Evolutionary conservation across 257 asterid species (phyloP).

Genomic region (Datura wrightii): DNA sequence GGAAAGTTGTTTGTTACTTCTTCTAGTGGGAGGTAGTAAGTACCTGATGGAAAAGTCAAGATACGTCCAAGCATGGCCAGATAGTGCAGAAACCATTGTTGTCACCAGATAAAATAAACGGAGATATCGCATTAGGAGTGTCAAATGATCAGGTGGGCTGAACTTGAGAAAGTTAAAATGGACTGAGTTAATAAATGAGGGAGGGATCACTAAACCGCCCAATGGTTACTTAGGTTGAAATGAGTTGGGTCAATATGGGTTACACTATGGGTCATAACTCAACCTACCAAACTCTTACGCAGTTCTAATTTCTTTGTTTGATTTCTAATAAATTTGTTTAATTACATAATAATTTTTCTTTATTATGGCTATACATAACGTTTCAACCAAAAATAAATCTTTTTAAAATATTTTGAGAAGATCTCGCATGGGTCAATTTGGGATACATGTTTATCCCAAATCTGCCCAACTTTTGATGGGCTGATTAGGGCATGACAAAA

Average conservation of each 20-base stretch:
- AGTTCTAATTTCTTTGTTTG: not conserved
- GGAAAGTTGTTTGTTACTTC: not conserved
- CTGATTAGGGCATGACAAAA: not conserved
- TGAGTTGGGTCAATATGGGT: no score
- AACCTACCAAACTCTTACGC: no score
- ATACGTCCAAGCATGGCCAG: not conserved
- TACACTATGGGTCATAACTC: no score
- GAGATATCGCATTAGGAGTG: not conserved
- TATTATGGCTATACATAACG: not conserved
- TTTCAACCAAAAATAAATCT: not conserved
- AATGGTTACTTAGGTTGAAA: no score
- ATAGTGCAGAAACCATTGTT: not conserved
- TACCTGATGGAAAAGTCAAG: not conserved
- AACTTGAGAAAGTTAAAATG: no score
- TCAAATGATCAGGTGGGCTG: no score
- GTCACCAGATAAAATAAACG: not conserved
- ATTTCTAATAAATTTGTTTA: not conserved
- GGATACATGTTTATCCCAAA: not conserved
- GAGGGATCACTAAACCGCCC: no score
- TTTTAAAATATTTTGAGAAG: not conserved
- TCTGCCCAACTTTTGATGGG: not conserved
- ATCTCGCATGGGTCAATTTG: not conserved
- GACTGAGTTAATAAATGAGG: no score
- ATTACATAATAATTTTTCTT: not conserved
- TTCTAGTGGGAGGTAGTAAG: not conserved